Conservation (phyloP, 306 rosid species). For the Cotoneaster glaucophyllus region DNA sequence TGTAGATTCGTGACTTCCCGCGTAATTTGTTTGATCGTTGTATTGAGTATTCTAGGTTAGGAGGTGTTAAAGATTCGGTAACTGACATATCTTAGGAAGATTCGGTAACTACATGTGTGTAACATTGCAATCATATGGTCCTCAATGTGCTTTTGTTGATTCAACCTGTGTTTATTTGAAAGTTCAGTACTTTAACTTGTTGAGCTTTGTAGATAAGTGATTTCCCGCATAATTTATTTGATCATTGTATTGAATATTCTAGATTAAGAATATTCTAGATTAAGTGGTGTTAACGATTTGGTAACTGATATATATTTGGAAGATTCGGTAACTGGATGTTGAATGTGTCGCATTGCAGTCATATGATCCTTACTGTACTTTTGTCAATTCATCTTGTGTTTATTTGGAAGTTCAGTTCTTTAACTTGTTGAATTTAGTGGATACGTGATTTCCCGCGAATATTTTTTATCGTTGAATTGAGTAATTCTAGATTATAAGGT, state of each 20-base stretch:
- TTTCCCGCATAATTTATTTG: not conserved
- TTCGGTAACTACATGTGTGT: not conserved
- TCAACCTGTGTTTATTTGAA: constrained; percentile 11
- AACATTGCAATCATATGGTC: not conserved
- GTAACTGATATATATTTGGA: constrained; percentile 17
- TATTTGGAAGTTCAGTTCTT: constrained; percentile 14
- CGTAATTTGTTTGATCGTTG: constrained; percentile 10
- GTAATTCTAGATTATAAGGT: not conserved
- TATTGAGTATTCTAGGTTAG: not conserved
- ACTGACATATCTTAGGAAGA: constrained; percentile 17
- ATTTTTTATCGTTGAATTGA: constrained; percentile 1
- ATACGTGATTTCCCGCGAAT: not conserved
- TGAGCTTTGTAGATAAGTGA: not conserved
- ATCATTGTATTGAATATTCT: constrained; percentile 9
- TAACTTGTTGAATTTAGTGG: not conserved
- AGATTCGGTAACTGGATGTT: not conserved
- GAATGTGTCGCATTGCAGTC: not conserved
- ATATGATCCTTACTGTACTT: not conserved
- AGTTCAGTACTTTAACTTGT: constrained; percentile 3
- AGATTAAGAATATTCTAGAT: not conserved
- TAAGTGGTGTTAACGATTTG: not conserved
- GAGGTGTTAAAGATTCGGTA: constrained; percentile 2
- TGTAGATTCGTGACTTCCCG: not conserved
- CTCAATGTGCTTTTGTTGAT: not conserved
- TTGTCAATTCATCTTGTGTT: not conserved